These are phyloP conservation scores for Leccinum fibrillosum DNA, from an alignment of 768 basidiomycete species.

Conservation along the genomic window DNA sequence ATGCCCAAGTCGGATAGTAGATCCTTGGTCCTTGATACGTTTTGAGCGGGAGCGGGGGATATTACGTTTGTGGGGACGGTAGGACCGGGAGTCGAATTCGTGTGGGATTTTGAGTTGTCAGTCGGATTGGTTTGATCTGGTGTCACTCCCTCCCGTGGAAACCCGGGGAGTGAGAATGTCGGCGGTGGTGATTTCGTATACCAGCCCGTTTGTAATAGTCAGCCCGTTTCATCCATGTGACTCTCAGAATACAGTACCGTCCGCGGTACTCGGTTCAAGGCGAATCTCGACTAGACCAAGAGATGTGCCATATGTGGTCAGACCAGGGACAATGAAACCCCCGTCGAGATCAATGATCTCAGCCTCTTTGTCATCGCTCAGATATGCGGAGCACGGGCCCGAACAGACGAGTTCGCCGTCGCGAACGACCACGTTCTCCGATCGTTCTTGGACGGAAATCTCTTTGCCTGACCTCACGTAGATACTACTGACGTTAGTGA, in stretches of 20 bases:
- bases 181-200: no score
- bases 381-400: conserved; percentile 32
- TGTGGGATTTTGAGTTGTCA: no score
- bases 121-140: no score
- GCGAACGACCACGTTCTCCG: conserved; percentile 37
- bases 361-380: conserved; percentile 19
- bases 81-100: no score
- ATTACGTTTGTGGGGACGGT: no score
- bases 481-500: conserved; percentile 60
- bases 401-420: conserved; percentile 52
- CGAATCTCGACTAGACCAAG: conserved; percentile 71
- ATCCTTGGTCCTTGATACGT: no score
- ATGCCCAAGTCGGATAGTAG: no score
- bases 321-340: conserved; percentile 65
- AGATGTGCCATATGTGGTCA: conserved; percentile 68
- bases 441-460: conserved; percentile 25
- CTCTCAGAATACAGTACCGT: conserved; percentile 48
- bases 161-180: no score
- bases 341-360: conserved; percentile 62
- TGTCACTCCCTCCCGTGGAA: no score
- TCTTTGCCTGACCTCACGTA: conserved; percentile 31
- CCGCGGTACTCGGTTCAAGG: conserved; percentile 64
- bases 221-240: no score
- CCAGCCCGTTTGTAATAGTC: no score
- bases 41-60: no score